Evolutionary conservation across 805 yeast species (phyloP).

Genomic region (Saccharomycopsis fibuligera): DNA sequence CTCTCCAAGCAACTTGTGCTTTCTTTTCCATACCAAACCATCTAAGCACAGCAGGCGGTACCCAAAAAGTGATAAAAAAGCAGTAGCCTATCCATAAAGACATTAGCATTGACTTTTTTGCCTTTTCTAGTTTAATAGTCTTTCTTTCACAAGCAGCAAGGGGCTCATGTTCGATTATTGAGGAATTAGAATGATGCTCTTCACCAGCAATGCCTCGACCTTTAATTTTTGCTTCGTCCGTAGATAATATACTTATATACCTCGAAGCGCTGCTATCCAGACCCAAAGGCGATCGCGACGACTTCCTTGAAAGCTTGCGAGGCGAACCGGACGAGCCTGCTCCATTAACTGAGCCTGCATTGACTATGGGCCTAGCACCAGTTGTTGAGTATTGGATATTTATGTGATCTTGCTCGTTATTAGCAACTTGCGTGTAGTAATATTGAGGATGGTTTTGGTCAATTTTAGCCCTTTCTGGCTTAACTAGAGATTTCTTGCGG

Average conservation of each 20-base stretch:
- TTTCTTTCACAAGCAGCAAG: constrained; percentile 8
- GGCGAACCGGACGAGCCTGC: constrained; percentile 11
- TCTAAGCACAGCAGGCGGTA: constrained; percentile 66
- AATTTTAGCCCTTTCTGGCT: constrained; percentile 73
- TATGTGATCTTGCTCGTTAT: constrained; percentile 56
- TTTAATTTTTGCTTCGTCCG: too few relatives aligned
- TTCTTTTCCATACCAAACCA: constrained; percentile 72
- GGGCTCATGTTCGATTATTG: constrained; percentile 3
- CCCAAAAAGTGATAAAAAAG: constrained; percentile 81
- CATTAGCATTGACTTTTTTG: constrained; percentile 17
- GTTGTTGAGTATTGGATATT: constrained; percentile 63
- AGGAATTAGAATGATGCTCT: constrained; percentile 46
- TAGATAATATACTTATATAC: too few relatives aligned
- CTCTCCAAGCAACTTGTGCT: constrained; percentile 95
- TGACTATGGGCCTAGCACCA: constrained; percentile 55
- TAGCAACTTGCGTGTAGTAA: constrained; percentile 70
- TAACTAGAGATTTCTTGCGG: constrained; percentile 65
- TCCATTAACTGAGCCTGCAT: constrained; percentile 19
- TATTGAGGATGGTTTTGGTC: constrained; percentile 67
- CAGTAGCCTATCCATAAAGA: constrained; percentile 80
- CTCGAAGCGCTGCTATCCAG: too few relatives aligned
- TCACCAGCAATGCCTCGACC: constrained; percentile 49
- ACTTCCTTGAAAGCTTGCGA: constrained; percentile 18
- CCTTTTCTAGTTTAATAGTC: constrained; percentile 17
- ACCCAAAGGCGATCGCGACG: constrained; percentile 22